phyloP scores from a whole-genome alignment of 2,329 filamentous ascomycete species.

The Beauveria sp. region DNA sequence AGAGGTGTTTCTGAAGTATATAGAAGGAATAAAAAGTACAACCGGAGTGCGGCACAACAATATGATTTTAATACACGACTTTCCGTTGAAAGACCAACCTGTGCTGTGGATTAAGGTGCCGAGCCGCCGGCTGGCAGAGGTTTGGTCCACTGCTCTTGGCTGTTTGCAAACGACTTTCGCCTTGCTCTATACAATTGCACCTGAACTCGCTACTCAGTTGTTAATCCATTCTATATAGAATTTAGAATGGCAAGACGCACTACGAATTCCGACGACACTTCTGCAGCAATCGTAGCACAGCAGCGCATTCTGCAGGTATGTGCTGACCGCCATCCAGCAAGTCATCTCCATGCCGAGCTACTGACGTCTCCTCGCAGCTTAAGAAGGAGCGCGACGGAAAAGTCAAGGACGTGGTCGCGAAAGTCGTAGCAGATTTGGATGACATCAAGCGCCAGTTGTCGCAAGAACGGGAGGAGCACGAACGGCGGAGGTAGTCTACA shows the following conservation, averaged over 20 bases:
- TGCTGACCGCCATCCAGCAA: neutral
- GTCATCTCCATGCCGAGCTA: too few relatives aligned
- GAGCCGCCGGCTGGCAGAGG: slow-evolving; percentile 6
- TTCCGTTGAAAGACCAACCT: neutral
- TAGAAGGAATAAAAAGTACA: slow-evolving; percentile 7
- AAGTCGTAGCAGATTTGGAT: slow-evolving; percentile 19
- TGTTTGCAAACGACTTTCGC: neutral
- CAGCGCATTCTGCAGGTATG: slow-evolving; percentile 21
- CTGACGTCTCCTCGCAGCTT: slow-evolving; percentile 17
- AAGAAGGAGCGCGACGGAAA: slow-evolving; percentile 23
- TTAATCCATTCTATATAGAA: neutral
- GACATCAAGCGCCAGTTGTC: slow-evolving; percentile 17
- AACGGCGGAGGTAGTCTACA: slow-evolving; percentile 17
- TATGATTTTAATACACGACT: neutral
- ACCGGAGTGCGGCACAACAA: slow-evolving; percentile 10
- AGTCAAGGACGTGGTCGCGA: slow-evolving; percentile 17
- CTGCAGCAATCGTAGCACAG: slow-evolving; percentile 20
- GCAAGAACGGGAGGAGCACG: slow-evolving; percentile 17
- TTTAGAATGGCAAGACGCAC: neutral
- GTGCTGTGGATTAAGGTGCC: neutral
- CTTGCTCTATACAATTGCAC: neutral
- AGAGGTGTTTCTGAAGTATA: slow-evolving; percentile 10
- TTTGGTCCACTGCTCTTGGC: neutral
- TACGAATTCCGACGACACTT: neutral
- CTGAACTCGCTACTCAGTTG: neutral